Conservation (phyloP, 768 basidiomycete genomes). For the Leccinellum luteum region DNA sequence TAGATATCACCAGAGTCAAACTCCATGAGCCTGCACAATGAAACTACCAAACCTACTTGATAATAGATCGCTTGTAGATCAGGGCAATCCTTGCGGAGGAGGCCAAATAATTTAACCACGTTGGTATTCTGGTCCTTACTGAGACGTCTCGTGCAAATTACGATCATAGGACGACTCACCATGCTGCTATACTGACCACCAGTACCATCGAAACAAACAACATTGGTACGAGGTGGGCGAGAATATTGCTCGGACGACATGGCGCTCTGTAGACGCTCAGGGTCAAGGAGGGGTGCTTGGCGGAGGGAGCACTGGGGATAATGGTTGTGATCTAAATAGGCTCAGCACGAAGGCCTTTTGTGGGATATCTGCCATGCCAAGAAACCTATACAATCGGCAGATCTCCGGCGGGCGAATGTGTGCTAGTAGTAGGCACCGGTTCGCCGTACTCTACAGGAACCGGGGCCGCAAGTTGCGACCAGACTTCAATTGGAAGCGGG, state of each 20-base stretch:
- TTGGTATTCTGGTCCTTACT: slow-evolving; percentile 52
- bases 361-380: not conserved
- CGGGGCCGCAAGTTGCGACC: not conserved
- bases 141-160: not conserved
- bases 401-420: not conserved
- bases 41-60: slow-evolving; percentile 45
- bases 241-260: slow-evolving; percentile 15
- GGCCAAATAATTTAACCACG: slow-evolving; percentile 64
- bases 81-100: slow-evolving; percentile 58
- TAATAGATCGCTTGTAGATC: slow-evolving; percentile 65
- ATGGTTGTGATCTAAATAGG: not conserved
- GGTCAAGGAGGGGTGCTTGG: not conserved
- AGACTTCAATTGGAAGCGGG: too few relatives aligned
- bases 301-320: not conserved
- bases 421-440: not conserved
- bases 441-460: too few relatives aligned
- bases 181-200: slow-evolving; percentile 45
- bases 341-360: not conserved
- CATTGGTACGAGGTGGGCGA: slow-evolving; percentile 41
- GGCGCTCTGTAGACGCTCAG: not conserved
- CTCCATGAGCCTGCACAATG: not conserved
- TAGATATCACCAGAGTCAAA: slow-evolving; percentile 14
- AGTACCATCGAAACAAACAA: slow-evolving; percentile 75
- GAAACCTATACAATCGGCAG: not conserved
- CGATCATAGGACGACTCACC: slow-evolving; percentile 33